Base-by-base conservation (phyloP, 371 early-diverging fungal genomes). In the Apophysomyces elegans region DNA sequence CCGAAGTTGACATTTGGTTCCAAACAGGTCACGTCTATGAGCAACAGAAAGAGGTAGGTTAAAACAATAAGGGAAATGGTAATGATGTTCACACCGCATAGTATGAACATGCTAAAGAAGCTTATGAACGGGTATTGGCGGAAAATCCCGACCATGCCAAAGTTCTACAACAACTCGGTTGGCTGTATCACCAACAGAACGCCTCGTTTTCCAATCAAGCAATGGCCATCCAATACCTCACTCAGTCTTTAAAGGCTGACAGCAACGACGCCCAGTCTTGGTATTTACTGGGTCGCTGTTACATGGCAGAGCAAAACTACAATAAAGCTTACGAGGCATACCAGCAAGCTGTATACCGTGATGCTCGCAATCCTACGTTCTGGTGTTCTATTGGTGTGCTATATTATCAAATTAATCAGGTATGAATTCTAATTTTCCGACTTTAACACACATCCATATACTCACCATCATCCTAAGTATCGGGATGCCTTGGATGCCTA, bases 341-440 rank as follows among this genome's bases (percentile, higher is more conserved):
- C 73, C 99, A 99, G 83, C 94, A 98, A 72, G 99, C 99, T 6
- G 99, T 99, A 7, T 84, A 95, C 72, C 92, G 95, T 35, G 98
- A 99, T 71, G 91, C 92, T 8, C 88, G 91, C 50, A 98, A 99
- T 68, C 96, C 99, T 1, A 93, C 92, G 3, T 97, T 96, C 72
- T 99, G 99, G 99, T 98, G 98, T 76, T 96, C 97, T 9, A 99
- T 99, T 70, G 99, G 99, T 65, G 96, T 98, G 0, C 82, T 99
- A 0, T 99, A 99, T 70, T 98, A 91, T 82, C 95, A 97, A 72
- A 97, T 97, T 72, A 94, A 92, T 66, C 99, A 96, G 67, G 79
- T 80, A 71, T 9, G 8, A 16, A 11, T 26, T 54, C 12, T 62
- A 45, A 62, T 36, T 32, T 62, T 50, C 21, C 54, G 9, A 9